A percentile compares a stretch with the other conserved stretches of the same genome.
These are phyloP conservation scores for Ophiostoma sp. DNA, from an alignment of 2,329 filamentous ascomycete genomes.

Conservation along the genomic window DNA sequence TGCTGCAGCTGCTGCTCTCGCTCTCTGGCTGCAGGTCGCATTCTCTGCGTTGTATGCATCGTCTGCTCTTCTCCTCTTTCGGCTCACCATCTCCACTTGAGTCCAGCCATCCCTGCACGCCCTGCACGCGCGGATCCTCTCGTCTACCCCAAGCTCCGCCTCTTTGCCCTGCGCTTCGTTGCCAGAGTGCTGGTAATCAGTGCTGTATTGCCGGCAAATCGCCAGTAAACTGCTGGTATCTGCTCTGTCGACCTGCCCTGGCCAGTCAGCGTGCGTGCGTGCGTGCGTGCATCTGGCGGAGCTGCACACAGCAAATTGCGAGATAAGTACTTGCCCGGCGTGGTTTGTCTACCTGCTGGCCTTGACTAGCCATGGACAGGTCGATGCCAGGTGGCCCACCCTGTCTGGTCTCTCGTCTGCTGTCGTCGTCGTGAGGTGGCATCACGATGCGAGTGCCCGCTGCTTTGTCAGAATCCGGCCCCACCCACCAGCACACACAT, in stretches of 20 bases:
- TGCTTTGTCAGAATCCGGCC: neutral
- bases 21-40: neutral
- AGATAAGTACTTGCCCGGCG: neutral
- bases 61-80: slow-evolving; percentile 6
- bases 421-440: neutral
- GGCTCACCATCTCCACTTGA: neutral
- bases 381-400: neutral
- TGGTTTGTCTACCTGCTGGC: neutral
- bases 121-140: neutral
- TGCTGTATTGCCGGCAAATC: no score
- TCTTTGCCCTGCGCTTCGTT: neutral
- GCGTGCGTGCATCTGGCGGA: slow-evolving; percentile 11
- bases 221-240: neutral
- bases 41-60: neutral
- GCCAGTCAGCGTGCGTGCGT: neutral
- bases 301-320: neutral
- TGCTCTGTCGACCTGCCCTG: neutral
- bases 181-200: no score
- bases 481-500: neutral
- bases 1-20: neutral
- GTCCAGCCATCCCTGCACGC: neutral
- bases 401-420: neutral
- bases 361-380: no score
- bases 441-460: neutral
- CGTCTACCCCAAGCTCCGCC: neutral